These are phyloP conservation scores for Penicillium polonicum DNA, from an alignment of 2,329 filamentous ascomycete genomes.

Conservation along the genomic window DNA sequence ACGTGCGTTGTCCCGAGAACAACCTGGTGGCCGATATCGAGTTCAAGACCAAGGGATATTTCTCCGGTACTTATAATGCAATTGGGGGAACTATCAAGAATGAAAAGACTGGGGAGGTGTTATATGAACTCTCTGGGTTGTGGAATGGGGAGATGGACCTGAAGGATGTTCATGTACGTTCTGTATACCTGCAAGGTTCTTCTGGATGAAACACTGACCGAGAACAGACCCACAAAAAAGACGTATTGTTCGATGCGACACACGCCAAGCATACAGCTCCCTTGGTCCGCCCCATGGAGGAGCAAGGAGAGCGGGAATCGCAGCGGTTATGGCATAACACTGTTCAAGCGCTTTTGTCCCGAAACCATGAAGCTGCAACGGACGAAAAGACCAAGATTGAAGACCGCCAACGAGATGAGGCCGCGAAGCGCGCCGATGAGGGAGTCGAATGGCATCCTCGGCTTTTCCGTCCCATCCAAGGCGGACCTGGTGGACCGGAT, in stretches of 20 bases:
- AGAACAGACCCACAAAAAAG: conserved; percentile 76
- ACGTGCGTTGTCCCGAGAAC: conserved; percentile 84
- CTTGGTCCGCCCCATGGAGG: conserved; percentile 70
- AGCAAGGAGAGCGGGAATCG: conserved; percentile 88
- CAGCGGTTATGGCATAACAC: conserved; percentile 84
- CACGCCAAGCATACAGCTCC: conserved; percentile 75
- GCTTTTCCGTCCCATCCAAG: conserved; percentile 74
- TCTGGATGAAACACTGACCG: conserved; percentile 9
- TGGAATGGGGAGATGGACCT: conserved; percentile 97
- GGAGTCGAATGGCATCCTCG: conserved; percentile 84
- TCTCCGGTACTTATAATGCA: conserved; percentile 92
- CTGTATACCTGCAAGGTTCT: background rate
- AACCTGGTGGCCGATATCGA: conserved; percentile 87
- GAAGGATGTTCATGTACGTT: conserved; percentile 66
- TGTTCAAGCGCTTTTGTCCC: conserved; percentile 74
- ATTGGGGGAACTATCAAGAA: conserved; percentile 91
- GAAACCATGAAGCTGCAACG: conserved; percentile 85
- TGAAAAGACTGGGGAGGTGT: conserved; percentile 76
- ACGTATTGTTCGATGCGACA: conserved; percentile 84
- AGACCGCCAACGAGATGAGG: conserved; percentile 85
- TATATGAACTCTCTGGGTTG: conserved; percentile 88
- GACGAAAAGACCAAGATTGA: conserved; percentile 97
- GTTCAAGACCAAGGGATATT: conserved; percentile 98
- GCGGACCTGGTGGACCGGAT: conserved; percentile 68
- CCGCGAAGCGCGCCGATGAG: conserved; percentile 72